Base-by-base conservation (phyloP, 805 yeast species). In the Candida vartiovaarae region DNA sequence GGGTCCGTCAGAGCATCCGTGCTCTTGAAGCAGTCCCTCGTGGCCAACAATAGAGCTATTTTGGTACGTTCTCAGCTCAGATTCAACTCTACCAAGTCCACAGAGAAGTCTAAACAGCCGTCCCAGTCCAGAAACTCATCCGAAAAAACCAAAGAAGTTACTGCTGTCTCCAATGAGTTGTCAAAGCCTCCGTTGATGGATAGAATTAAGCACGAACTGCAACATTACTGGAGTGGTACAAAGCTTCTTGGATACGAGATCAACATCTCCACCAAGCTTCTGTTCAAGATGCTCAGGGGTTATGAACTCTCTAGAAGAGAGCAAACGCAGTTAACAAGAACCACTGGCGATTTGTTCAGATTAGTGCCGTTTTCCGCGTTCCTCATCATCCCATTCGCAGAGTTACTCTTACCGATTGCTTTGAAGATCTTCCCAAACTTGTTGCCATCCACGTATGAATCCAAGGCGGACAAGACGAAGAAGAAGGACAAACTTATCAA, bases 141-240 rank as follows among this genome's bases (percentile, higher is more conserved):
- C 28, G 15, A 34, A 29, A 28, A 38, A 33, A 42, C 30, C 24
- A 30, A 38, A 10, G 30, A 26, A 8, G 29, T n/a, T 3, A 28
- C 8, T 11, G 32, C 28, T 5, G 36, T 33, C 1, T 43, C 47
- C 2, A 37, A 42, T 38, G 45, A 33, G 79, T 48, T 35, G 4
- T 45, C 46, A 26, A 83, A 84, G 56, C 64, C 66, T 34, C 66
- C 88, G 1, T 36, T 86, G n/a, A 82, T 90, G 95, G 82, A 80
- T 36, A 82, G 80, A 60, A 80, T 91, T 45, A 91, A 89, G 61
- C 91, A 86, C 57, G 97, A 85, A 63, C 87, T 84, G 4, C 76
- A 78, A 40, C 99, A 91, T 64, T 90, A 89, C 64, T 87, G 96
- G 96, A 85, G 81, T 58, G 99, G 99, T 42, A 90, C 99, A 23